Evolutionary conservation across 2,329 filamentous ascomycete genomes (phyloP), one percentile per base, ranked within the genome.

Genomic region (Calycina herbarum): DNA sequence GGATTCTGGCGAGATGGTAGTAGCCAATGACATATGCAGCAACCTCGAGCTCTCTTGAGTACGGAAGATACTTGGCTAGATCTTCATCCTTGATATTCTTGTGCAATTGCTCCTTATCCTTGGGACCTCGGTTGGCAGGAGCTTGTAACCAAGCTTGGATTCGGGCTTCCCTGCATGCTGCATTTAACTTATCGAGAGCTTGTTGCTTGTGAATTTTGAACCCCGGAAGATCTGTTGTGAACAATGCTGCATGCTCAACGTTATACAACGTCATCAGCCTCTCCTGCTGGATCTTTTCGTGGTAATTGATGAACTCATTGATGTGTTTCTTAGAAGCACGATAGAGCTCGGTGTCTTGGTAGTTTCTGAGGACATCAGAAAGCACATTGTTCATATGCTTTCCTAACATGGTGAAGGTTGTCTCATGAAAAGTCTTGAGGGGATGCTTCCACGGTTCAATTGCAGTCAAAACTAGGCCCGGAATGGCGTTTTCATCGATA

Each of bases 11-110:
- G 4, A 89, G 83, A 58, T 85, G 81, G 72, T 93, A 93, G 75
- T 93, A 93, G 0, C 85, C 88, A 0, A 88, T 80, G 57, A 91
- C 82, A 3, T 86, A 86, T 0, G 86, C 82, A 0, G 90, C 83
- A 0, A 90, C 85, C 10, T 83, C 79, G 0, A 93, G 76, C 72
- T 92, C 89, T 0, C 78, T 76, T 1, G 80, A 74, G 69, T 86
- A 92, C 0, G 81, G 79, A 71, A 93, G 90, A 0, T 79, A 74
- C 0, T 82, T 64, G 0, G 75, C 57, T 13, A 61, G 15, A 24
- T 61, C 24, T 27, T 40, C 31, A 71, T 65, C 10, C 20, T 69
- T 24, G 71, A 64, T 13, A 56, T 61, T 20, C 20, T 20, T 20
- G 20, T 20, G 20, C 20, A 20, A 20, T 20, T 20, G 57, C 11